Percentiles rank a stretch among this genome's conserved stretches.
Evolutionary conservation across 352 stramenopile genomes (phyloP).

Genomic region (Phytopythium mirpurense): DNA sequence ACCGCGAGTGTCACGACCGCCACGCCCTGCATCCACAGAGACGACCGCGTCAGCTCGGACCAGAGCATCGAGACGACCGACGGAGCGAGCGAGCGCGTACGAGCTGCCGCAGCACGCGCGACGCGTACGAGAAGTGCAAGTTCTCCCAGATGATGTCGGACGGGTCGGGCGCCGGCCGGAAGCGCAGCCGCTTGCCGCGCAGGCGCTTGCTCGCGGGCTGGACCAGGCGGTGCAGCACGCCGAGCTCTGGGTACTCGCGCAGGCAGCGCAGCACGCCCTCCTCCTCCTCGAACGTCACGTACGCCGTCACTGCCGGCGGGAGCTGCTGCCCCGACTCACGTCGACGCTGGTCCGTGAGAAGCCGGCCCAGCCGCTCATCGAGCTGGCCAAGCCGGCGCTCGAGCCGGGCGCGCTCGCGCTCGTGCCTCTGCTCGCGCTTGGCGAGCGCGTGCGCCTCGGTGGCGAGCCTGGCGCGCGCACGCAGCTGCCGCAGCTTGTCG

Average conservation of each 20-base stretch:
- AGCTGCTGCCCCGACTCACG: slow-evolving; percentile 12
- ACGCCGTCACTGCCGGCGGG: slow-evolving; percentile 61
- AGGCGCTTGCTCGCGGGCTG: slow-evolving; percentile 60
- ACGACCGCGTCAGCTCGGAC: background rate
- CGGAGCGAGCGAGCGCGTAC: slow-evolving; percentile 14
- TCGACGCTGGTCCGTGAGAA: slow-evolving; percentile 28
- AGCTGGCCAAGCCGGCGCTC: slow-evolving; percentile 39
- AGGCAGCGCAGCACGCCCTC: slow-evolving; percentile 76
- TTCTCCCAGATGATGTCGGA: slow-evolving; percentile 86
- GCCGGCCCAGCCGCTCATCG: slow-evolving; percentile 39
- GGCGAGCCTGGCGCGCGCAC: slow-evolving; percentile 16
- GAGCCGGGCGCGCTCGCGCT: slow-evolving; percentile 37
- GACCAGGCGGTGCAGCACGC: slow-evolving; percentile 67
- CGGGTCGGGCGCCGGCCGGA: slow-evolving; percentile 65
- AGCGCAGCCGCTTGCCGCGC: slow-evolving; percentile 65
- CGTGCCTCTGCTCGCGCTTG: slow-evolving; percentile 32
- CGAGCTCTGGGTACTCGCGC: slow-evolving; percentile 68
- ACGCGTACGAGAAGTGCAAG: slow-evolving; percentile 56
- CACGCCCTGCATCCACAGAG: slow-evolving; percentile 30
- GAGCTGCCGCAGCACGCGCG: slow-evolving; percentile 56
- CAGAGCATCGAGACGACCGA: background rate
- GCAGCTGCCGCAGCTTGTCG: slow-evolving; percentile 56
- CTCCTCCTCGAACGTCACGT: slow-evolving; percentile 83
- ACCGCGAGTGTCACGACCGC: slow-evolving; percentile 63
- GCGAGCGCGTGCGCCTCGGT: slow-evolving; percentile 34